Percentiles rank a stretch among this genome's conserved stretches.
phyloP scores from a whole-genome alignment of 257 asterid genomes.

The Solanum ossicruentum region DNA sequence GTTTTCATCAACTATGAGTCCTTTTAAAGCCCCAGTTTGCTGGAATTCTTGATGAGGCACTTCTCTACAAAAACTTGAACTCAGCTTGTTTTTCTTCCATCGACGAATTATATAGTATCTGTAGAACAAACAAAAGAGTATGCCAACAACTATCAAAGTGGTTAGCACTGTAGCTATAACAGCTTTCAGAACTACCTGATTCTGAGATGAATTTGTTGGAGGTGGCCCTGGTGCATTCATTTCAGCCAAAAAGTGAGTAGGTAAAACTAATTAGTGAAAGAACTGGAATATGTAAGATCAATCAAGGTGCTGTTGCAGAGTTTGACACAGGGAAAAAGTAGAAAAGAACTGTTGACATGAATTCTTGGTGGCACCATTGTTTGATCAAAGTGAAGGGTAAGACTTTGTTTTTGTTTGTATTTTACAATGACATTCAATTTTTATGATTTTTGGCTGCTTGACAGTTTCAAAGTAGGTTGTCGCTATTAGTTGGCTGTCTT shows the following conservation, averaged over 20 bases:
- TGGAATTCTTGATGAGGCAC: slow-evolving; percentile 22
- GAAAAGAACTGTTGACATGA: neutral
- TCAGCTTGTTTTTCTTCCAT: neutral
- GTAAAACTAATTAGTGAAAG: neutral
- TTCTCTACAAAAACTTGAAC: slow-evolving; percentile 46
- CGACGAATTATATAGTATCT: slow-evolving; percentile 15
- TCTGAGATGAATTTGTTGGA: slow-evolving; percentile 15
- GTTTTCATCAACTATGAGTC: slow-evolving; percentile 57
- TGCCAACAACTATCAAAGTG: slow-evolving; percentile 24
- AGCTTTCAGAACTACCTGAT: slow-evolving; percentile 16
- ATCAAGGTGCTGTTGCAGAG: neutral
- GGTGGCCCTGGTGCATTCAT: neutral
- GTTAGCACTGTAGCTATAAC: slow-evolving; percentile 36
- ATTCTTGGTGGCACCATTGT: neutral
- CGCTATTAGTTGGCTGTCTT: slow-evolving; percentile 1
- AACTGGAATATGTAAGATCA: neutral
- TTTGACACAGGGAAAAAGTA: neutral
- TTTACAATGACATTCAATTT: neutral
- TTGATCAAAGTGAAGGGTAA: neutral
- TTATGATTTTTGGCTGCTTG: neutral
- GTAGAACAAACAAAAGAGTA: slow-evolving; percentile 24
- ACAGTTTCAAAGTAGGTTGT: slow-evolving; percentile 7
- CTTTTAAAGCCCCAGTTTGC: slow-evolving; percentile 37
- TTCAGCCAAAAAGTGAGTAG: neutral
- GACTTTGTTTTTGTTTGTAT: neutral